Evolutionary conservation across 176 grass and related monocot genomes (phyloP), one percentile per base, ranked within the genome.

Genomic region (Phyllostachys edulis): DNA sequence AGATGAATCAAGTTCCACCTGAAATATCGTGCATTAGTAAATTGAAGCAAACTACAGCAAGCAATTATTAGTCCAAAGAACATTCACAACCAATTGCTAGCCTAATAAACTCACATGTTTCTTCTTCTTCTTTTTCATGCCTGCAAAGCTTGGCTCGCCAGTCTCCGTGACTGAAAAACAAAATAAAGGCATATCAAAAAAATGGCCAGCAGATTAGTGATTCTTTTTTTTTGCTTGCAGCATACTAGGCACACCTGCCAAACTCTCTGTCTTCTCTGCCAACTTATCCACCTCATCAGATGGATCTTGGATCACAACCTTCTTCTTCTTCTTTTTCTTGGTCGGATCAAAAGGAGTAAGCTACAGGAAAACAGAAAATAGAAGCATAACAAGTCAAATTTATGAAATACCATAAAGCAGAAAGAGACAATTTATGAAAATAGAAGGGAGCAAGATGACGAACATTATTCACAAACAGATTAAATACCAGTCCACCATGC

Each of bases 291-390:
- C 68, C 37, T 94, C 93, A 61, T 99, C 97, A 14, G 81, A 77
- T 68, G 93, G 88, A 62, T 99, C 91, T 84, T 92, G 91, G 85
- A 99, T 90, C 39, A 90, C 84, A 16, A 94, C 90, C 81, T 99
- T 99, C 90, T 99, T 99, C 88, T 99, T 96, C 88, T 99, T 96
- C 93, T 99, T 99, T n/a, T 99, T 99, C 84, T 94, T 99, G 36
- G 89, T 85, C 1, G 97, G 97, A 67, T 96, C 97, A 81, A 99
- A 99, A 76, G 93, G 93, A 45, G 89, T 79, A 69, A 96, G 82
- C 97, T 99, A 73, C 4, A 18, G 5, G 24, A 38, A 51, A 71
- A 9, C 18, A 50, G 36, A 4, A 80, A 24, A 72, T 14, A 61
- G 0, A 32, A 54, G 12, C 16, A 39, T 4, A 3, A 50, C 12